phyloP scores from a whole-genome alignment of 768 basidiomycete genomes.

The Pleurotus eryngii region DNA sequence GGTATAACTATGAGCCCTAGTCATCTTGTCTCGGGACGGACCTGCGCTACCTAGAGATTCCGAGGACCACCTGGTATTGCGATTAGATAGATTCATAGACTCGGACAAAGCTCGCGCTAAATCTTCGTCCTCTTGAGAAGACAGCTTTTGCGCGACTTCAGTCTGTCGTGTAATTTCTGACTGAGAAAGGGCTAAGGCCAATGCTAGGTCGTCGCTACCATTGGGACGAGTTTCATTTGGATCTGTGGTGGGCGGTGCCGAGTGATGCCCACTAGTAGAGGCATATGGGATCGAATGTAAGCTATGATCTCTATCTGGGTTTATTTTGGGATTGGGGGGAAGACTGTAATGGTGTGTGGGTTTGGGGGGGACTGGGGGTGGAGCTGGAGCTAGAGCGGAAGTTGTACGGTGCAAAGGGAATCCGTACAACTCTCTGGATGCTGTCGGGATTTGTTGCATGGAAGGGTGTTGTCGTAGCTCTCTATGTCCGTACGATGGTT shows the following conservation, averaged over 20 bases:
- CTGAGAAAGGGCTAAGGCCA: slow-evolving; percentile 46
- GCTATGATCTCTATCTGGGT: not conserved
- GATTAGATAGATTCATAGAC: slow-evolving; percentile 28
- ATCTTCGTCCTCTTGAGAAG: slow-evolving; percentile 60
- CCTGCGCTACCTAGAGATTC: slow-evolving; percentile 14
- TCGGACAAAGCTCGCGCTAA: slow-evolving; percentile 60
- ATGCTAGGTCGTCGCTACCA: slow-evolving; percentile 41
- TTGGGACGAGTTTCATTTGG: slow-evolving; percentile 9
- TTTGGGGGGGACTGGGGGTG: slow-evolving; percentile 39
- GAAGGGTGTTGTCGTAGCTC: slow-evolving; percentile 1
- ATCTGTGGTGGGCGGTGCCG: not conserved
- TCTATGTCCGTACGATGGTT: not conserved
- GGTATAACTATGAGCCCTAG: slow-evolving; percentile 9
- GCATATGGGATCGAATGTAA: not conserved
- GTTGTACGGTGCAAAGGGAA: slow-evolving; percentile 14
- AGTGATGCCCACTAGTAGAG: not conserved
- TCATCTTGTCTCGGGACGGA: slow-evolving; percentile 16
- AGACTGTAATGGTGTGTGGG: slow-evolving; percentile 18
- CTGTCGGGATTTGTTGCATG: not conserved
- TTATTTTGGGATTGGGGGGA: slow-evolving; percentile 25
- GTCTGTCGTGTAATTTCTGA: slow-evolving; percentile 37
- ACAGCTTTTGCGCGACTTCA: slow-evolving; percentile 29
- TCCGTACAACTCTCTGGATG: not conserved
- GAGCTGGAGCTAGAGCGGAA: slow-evolving; percentile 17
- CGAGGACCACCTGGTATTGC: not conserved